Conservation (phyloP, 768 basidiomycete genomes). For the Xerocomellus intermedius region DNA sequence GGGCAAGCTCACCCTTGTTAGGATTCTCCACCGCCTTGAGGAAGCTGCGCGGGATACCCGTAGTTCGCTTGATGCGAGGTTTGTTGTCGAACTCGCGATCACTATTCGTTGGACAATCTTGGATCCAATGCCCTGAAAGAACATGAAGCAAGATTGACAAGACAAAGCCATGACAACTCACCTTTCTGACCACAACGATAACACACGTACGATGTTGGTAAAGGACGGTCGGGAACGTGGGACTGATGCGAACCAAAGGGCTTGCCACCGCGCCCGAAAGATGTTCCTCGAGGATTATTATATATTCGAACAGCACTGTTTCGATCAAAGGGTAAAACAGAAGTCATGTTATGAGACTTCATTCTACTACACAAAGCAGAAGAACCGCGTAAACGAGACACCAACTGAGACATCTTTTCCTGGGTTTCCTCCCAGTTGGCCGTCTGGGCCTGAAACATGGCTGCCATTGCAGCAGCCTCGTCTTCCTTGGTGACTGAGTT, state of each 20-base stretch:
- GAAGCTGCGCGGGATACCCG: constrained; percentile 97
- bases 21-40: constrained; percentile 94
- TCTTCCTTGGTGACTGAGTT: constrained; percentile 58
- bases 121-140: constrained; percentile 93
- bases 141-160: constrained; percentile 1
- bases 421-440: constrained; percentile 98
- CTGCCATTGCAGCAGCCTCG: constrained; percentile 94
- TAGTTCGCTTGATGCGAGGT: constrained; percentile 95
- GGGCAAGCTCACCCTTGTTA: constrained; percentile 61
- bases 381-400: constrained; percentile 58
- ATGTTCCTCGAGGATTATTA: constrained; percentile 62
- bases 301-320: constrained; percentile 69
- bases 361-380: constrained; percentile 64
- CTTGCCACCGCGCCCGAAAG: constrained; percentile 61
- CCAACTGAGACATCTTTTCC: constrained; percentile 99
- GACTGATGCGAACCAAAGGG: constrained; percentile 42
- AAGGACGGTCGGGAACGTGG: constrained; percentile 66
- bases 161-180: constrained; percentile 29
- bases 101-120: constrained; percentile 97
- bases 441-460: constrained; percentile 94
- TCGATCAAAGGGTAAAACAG: constrained; percentile 35
- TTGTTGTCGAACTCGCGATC: constrained; percentile 93
- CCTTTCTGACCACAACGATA: constrained; percentile 99
- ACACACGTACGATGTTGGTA: constrained; percentile 96
- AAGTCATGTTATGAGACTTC: constrained; percentile 69